These are phyloP conservation scores for Fistulifera pelliculosa DNA, from an alignment of 108 stramenopile species.

Conservation along the genomic window DNA sequence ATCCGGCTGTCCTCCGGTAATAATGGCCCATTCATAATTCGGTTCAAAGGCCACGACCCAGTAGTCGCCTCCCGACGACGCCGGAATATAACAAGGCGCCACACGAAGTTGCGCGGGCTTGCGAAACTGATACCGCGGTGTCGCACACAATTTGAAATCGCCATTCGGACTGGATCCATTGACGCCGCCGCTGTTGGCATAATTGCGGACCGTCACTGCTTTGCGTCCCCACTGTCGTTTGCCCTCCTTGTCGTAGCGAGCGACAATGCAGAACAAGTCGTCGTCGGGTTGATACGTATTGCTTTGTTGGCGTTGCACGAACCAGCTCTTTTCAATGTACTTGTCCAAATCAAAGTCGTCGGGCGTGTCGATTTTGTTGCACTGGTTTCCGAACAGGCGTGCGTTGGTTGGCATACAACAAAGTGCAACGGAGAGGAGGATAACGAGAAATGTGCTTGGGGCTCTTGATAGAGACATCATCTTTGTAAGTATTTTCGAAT, in stretches of 20 bases:
- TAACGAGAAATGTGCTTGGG: too few species aligned
- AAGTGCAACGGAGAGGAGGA: too few species aligned
- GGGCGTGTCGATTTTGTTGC: too few species aligned
- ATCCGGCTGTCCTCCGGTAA: not conserved
- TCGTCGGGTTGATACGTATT: conserved; percentile 1
- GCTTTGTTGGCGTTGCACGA: not conserved
- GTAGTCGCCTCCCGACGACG: not conserved
- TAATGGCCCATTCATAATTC: not conserved
- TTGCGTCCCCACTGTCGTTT: not conserved
- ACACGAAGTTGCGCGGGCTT: not conserved
- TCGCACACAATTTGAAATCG: not conserved
- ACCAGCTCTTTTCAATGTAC: not conserved
- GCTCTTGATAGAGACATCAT: too few species aligned
- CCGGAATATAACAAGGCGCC: not conserved
- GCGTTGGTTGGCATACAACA: too few species aligned
- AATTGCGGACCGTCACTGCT: not conserved
- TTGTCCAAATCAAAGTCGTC: not conserved
- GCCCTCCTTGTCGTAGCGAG: not conserved
- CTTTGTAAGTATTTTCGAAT: too few species aligned
- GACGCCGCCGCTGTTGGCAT: not conserved
- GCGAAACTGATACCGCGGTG: not conserved
- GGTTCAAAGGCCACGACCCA: not conserved
- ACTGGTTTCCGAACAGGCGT: too few species aligned
- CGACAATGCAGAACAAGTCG: not conserved
- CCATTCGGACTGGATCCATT: not conserved